Evolutionary conservation across 106 monocot genomes (phyloP).

Genomic region (Posidonia australis): DNA sequence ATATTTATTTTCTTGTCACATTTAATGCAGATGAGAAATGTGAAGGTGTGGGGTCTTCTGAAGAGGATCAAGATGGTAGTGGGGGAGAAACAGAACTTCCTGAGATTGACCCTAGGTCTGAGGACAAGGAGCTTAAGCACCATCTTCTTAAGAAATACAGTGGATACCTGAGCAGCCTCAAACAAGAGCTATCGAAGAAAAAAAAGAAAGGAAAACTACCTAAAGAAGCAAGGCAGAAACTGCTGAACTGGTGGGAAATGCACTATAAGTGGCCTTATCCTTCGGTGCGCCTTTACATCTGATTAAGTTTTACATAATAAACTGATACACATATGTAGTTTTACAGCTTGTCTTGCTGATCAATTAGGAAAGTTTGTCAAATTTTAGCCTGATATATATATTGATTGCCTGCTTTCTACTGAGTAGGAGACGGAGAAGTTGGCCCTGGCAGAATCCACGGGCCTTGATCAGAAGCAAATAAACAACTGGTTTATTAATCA

Average conservation of each 20-base stretch:
- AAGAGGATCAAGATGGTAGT: constrained; percentile 26
- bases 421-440: constrained; percentile 58
- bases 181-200: constrained; percentile 38
- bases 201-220: constrained; percentile 87
- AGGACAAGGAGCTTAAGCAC: constrained; percentile 59
- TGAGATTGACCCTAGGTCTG: constrained; percentile 39
- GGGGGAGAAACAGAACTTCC: constrained; percentile 28
- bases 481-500: constrained; percentile 93
- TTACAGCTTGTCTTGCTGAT: too few species aligned
- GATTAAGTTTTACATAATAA: too few species aligned
- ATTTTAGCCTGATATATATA: too few species aligned
- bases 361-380: too few species aligned
- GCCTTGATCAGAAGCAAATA: constrained; percentile 79
- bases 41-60: constrained; percentile 29
- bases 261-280: constrained; percentile 90
- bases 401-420: neutral
- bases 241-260: constrained; percentile 74
- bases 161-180: constrained; percentile 64
- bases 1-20: too few species aligned
- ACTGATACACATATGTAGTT: too few species aligned
- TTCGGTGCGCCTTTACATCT: constrained; percentile 31
- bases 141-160: constrained; percentile 67
- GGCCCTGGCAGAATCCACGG: constrained; percentile 60
- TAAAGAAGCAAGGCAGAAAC: constrained; percentile 71
- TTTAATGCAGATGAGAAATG: constrained; percentile 16